phyloP scores from a whole-genome alignment of 2,329 filamentous ascomycete genomes.

The Colletotrichum sp. region DNA sequence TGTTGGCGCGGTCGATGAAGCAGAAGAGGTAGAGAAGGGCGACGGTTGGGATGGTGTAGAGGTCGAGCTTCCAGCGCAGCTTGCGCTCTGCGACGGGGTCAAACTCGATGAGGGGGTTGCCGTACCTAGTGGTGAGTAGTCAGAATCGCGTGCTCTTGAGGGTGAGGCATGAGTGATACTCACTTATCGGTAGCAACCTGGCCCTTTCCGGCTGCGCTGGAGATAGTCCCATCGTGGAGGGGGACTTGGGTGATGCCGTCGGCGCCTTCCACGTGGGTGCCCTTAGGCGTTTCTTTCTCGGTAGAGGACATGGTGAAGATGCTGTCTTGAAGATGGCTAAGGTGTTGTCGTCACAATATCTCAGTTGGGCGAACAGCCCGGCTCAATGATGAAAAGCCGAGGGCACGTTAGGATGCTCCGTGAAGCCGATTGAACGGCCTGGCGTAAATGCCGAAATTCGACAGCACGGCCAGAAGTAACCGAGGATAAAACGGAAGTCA shows the following conservation, averaged over 20 bases:
- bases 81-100: constrained; percentile 62
- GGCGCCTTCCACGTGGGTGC: constrained; percentile 2
- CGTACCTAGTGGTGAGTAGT: constrained; percentile 41
- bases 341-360: not conserved
- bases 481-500: not conserved
- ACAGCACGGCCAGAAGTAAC: not conserved
- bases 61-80: constrained; percentile 68
- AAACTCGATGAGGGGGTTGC: constrained; percentile 55
- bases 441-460: rapidly evolving
- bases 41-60: constrained; percentile 70
- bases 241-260: constrained; percentile 19
- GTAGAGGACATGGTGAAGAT: not conserved
- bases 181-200: constrained; percentile 53
- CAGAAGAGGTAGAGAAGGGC: constrained; percentile 73
- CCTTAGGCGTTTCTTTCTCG: constrained; percentile 7
- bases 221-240: constrained; percentile 10
- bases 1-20: constrained; percentile 78
- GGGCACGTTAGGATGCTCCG: not conserved
- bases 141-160: no score
- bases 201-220: constrained; percentile 44
- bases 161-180: no score
- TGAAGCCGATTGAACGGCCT: not conserved
- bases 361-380: rapidly evolving
- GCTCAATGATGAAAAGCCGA: not conserved
- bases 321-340: not conserved